Conservation (phyloP, 441 rosid species). For the Metrosideros polymorpha region DNA sequence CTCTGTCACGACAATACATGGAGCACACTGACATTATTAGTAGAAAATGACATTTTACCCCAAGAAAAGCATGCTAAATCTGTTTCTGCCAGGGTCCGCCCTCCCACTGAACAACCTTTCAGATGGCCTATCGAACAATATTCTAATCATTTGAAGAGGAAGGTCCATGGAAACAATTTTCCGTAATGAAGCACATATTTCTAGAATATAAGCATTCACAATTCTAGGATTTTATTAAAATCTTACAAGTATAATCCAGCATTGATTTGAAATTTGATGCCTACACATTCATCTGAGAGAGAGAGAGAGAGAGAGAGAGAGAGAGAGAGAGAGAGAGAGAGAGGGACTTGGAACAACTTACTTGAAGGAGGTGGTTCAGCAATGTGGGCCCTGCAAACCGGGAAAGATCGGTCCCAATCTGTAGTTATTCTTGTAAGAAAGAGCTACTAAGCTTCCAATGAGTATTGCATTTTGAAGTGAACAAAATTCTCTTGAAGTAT, state of each 20-base stretch:
- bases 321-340: neutral
- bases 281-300: neutral
- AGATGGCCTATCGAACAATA: neutral
- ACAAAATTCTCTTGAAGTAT: neutral
- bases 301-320: neutral
- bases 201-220: neutral
- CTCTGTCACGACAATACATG: neutral
- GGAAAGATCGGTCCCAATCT: conserved; percentile 11
- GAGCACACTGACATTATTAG: neutral
- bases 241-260: neutral
- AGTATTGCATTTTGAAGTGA: neutral
- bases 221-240: neutral
- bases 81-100: neutral
- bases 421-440: neutral
- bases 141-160: neutral
- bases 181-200: neutral
- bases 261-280: neutral
- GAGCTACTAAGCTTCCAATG: neutral
- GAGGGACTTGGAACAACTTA: neutral
- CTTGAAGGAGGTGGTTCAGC: conserved; percentile 9
- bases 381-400: conserved; percentile 7
- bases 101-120: neutral
- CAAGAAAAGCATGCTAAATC: neutral
- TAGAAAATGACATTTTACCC: neutral
- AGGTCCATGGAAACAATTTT: neutral